Conservation (phyloP, 495 filamentous ascomycete genomes). For the Penicillium nucicola region DNA sequence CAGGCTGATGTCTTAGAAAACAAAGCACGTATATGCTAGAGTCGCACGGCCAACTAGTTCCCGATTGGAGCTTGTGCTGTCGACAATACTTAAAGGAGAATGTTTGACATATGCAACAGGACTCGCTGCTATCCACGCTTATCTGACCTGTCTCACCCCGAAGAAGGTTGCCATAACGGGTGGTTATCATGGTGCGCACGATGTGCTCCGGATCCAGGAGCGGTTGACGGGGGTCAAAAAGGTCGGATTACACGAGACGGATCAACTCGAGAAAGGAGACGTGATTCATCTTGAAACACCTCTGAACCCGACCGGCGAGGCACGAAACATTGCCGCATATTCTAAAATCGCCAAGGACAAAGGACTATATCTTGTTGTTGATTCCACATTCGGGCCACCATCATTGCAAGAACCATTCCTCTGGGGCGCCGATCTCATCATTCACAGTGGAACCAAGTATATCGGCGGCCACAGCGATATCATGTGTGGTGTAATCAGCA, state of each 20-base stretch:
- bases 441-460: conserved; percentile 91
- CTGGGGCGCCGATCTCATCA: conserved; percentile 71
- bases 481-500: conserved; percentile 74
- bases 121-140: conserved; percentile 76
- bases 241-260: conserved; percentile 55
- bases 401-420: conserved; percentile 76
- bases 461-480: conserved; percentile 87
- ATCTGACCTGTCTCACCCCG: conserved; percentile 70
- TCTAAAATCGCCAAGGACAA: conserved; percentile 62
- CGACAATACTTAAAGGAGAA: conserved; percentile 57
- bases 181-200: conserved; percentile 88
- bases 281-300: conserved; percentile 86
- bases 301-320: conserved; percentile 77
- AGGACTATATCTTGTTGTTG: conserved; percentile 71
- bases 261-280: conserved; percentile 64
- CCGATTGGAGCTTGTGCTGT: background rate
- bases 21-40: background rate
- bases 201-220: conserved; percentile 62
- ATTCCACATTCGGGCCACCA: conserved; percentile 87
- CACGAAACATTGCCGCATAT: conserved; percentile 60
- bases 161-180: conserved; percentile 66
- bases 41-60: background rate
- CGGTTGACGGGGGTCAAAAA: conserved; percentile 64
- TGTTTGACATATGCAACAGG: conserved; percentile 73
- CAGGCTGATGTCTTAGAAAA: background rate